Evolutionary conservation across 2,329 filamentous ascomycete genomes (phyloP), one percentile per base, ranked within the genome.

Genomic region (Arthrocladium fulminans): DNA sequence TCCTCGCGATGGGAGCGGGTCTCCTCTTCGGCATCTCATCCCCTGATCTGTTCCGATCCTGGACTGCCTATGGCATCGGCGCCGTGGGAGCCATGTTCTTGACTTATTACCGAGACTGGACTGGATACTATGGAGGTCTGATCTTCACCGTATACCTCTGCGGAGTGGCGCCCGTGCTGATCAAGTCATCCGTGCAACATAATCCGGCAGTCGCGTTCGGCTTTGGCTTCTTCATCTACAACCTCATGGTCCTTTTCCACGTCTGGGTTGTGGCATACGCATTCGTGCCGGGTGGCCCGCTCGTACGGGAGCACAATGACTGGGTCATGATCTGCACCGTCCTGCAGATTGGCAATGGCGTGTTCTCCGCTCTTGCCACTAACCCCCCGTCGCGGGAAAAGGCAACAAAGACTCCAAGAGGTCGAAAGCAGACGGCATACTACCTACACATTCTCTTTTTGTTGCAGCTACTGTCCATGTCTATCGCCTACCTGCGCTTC

Each of bases 251-350:
- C 3, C 77, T 98, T n/a, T 95, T 95, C 73, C 90, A 97, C 62
- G 88, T 96, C 48, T 98, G 92, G 92, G 86, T 96, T 29, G 92
- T 98, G 9, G 92, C 92, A 2, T 98, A 98, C 61, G 92, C 92
- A 10, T 98, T 98, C 59, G 92, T 98, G 2, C 92, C 92, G 1
- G 92, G 92, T 45, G 92, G 92, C 1, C 88, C 88, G 2, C 76
- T 95, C 1, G 86, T 98, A 37, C 83, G 92, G 38, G 92, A 98
- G 65, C 89, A 83, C 62, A 98, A 89, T 1, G 90, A 97, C 64
- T 96, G 89, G 86, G 77, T 98, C 61, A 94, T 97, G 88, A 77
- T 80, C 4, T 79, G 78, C 6, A 94, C 79, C 61, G 94, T 97
- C 86, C 64, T 88, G 2, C 73, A 83, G 50, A 83, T 98, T 53